Evolutionary conservation across 192 early-diverging fungal species (phyloP).

Genomic region (Entomortierella lignicola): DNA sequence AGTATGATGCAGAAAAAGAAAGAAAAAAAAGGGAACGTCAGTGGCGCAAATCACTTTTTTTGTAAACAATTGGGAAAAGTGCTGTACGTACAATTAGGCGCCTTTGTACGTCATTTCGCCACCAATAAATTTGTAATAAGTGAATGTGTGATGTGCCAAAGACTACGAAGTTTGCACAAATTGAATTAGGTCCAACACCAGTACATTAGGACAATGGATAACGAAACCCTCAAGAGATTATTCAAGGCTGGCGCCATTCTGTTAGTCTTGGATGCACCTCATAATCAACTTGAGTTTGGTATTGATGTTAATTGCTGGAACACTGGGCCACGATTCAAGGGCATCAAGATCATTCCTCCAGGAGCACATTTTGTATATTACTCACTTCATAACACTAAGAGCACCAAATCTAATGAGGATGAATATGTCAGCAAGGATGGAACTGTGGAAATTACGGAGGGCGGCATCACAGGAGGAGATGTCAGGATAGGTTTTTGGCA

Average conservation of each 20-base stretch:
- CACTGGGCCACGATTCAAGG: constrained; percentile 90
- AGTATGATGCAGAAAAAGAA: neutral
- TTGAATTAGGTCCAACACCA: no score
- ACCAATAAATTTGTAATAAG: neutral
- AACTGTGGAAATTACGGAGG: constrained; percentile 29
- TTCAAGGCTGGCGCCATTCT: constrained; percentile 84
- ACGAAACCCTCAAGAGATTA: constrained; percentile 79
- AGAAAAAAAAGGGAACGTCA: constrained; percentile 8
- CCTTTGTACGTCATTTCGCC: constrained; percentile 1
- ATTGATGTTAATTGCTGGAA: constrained; percentile 92
- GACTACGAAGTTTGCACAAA: no score
- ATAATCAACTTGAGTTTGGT: constrained; percentile 78
- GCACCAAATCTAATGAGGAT: constrained; percentile 8
- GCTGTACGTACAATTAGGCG: no score
- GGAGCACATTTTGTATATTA: constrained; percentile 96
- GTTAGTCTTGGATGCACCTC: constrained; percentile 85
- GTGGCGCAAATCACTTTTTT: neutral
- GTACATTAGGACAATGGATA: constrained; percentile 75
- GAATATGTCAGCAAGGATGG: neutral
- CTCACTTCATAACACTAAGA: constrained; percentile 62
- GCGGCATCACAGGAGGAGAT: constrained; percentile 30
- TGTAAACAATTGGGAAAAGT: neutral
- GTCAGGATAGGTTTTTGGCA: constrained; percentile 27
- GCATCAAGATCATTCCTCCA: constrained; percentile 93
- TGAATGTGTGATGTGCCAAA: neutral